phyloP scores from a whole-genome alignment of 2,329 filamentous ascomycete genomes.

The Dothiorella sarmentorum region DNA sequence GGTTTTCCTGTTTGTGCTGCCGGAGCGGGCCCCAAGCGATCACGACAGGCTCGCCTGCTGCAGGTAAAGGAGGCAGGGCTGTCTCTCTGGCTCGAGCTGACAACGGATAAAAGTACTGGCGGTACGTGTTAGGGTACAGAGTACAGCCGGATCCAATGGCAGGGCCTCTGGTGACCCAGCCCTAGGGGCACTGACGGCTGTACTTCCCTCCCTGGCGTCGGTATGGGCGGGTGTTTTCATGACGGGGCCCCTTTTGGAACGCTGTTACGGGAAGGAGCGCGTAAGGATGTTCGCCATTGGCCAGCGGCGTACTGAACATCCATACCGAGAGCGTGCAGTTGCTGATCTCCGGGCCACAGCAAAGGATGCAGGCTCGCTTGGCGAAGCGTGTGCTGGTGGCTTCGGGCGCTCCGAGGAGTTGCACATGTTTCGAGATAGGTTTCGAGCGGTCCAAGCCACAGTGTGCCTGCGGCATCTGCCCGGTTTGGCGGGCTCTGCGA shows the following conservation, averaged over 20 bases:
- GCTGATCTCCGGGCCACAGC: not conserved
- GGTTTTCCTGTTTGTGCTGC: not conserved
- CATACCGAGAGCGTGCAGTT: not conserved
- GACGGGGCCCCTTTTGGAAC: not conserved
- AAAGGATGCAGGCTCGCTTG: constrained; percentile 9
- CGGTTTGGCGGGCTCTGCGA: not conserved
- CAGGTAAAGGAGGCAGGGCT: not conserved
- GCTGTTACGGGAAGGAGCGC: not conserved
- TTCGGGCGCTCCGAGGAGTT: constrained; percentile 9
- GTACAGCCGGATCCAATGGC: not conserved
- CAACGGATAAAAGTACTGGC: not conserved
- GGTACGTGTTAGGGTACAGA: not conserved
- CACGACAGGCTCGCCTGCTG: not conserved
- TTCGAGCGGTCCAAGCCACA: constrained; percentile 3
- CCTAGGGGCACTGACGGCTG: not conserved
- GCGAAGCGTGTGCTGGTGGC: constrained; percentile 7
- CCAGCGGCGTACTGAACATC: not conserved
- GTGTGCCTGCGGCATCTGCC: not conserved
- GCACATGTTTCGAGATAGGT: constrained; percentile 9
- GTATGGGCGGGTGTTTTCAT: not conserved
- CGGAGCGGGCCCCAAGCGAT: not conserved
- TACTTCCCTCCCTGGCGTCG: constrained; percentile 7
- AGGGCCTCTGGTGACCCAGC: not conserved
- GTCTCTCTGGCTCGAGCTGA: constrained; percentile 6
- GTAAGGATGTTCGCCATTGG: constrained; percentile 4